Evolutionary conservation across 257 asterid species (phyloP), one percentile per base, ranked within the genome.

Genomic region (Solanum virginianum): DNA sequence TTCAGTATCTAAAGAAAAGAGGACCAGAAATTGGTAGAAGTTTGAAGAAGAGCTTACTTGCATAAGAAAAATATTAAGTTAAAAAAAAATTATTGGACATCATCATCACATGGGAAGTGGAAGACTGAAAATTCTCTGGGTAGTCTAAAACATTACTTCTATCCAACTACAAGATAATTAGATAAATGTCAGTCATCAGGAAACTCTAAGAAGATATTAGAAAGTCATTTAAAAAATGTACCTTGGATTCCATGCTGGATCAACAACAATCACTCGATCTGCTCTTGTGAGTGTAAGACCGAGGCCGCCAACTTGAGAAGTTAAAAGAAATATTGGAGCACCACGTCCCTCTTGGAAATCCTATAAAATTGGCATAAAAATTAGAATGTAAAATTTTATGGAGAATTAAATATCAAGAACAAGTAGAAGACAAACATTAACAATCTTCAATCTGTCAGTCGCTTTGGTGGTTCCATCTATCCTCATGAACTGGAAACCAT

Each of bases 231-330:
- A 24, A 84, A 83, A 77, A 32, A 83, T 83, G 57, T 80, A 95
- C 99, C 99, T 96, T 24, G 99, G 99, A 84, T 96, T 96, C 99
- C 99, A 96, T 83, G 99, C 99, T 47, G 99, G 99, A 89, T 96
- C 99, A 80, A 90, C 95, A 86, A 96, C 99, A 86, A 96, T 96
- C 77, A 96, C 99, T 82, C 98, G 95, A 83, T 96, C 99, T 26
- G 99, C 99, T 87, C 92, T 93, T 80, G 99, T 96, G 71, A 96
- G 97, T 83, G 99, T 96, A 83, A 96, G 97, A 86, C 99, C 99
- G 86, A 96, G 88, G 83, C 99, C 99, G 49, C 99, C 99, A 84
- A 96, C 99, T 93, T 94, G 98, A 86, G 98, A 92, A 63, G 98
- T 96, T 88, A 96, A 87, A 80, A 96, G 97, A 87, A 96, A 96